phyloP scores from a whole-genome alignment of 75 land plant genomes.

The Azolla pinnata region DNA sequence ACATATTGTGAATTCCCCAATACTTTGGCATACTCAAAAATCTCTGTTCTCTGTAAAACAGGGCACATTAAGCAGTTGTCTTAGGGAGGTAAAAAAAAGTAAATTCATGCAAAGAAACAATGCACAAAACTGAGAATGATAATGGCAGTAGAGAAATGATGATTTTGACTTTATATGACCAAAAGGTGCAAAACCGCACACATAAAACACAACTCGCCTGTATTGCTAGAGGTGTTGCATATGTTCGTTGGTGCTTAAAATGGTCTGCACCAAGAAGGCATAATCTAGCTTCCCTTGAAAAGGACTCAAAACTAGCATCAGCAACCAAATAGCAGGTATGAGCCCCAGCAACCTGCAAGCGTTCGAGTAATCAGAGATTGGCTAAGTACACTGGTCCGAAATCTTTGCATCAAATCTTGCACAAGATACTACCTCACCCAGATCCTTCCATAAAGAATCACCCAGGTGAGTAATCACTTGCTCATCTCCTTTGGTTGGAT shows the following conservation, averaged over 20 bases:
- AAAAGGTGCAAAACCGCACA: not conserved
- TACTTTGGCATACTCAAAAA: constrained; percentile 84
- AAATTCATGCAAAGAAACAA: not conserved
- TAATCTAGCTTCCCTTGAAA: constrained; percentile 63
- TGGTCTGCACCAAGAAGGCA: constrained; percentile 97
- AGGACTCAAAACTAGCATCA: constrained; percentile 76
- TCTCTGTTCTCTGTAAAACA: constrained; percentile 73
- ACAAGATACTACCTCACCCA: constrained; percentile 51
- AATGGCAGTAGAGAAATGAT: no score
- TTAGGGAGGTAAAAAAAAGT: no score
- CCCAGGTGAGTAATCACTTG: constrained; percentile 80
- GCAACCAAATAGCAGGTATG: constrained; percentile 93
- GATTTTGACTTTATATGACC: no score
- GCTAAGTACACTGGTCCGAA: not conserved
- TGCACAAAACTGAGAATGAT: no score
- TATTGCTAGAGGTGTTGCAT: constrained; percentile 78
- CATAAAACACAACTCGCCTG: constrained; percentile 40
- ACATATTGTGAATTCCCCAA: constrained; percentile 85
- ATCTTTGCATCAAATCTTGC: not conserved
- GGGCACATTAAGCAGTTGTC: no score
- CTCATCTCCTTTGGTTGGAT: constrained; percentile 83
- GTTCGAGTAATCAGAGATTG: not conserved
- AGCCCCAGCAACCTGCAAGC: constrained; percentile 71
- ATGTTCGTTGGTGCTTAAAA: constrained; percentile 78
- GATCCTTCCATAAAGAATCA: constrained; percentile 80